These are phyloP conservation scores for Ceratocystis albifundus DNA, from an alignment of 2,329 filamentous ascomycete genomes.

Conservation along the genomic window DNA sequence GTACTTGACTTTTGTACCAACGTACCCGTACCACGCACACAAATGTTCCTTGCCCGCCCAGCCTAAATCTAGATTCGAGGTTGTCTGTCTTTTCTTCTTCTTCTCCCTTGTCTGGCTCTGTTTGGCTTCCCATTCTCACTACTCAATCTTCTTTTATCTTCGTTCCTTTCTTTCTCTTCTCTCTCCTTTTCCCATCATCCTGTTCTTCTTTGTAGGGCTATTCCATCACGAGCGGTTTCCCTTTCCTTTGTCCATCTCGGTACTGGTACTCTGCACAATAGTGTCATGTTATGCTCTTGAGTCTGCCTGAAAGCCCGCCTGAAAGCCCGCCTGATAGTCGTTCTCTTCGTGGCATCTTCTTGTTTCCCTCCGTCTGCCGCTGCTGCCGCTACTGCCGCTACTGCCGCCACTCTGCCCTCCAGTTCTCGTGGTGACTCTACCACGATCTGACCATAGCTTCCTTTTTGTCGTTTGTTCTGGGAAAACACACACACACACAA, in stretches of 20 bases:
- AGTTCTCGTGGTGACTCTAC: background rate
- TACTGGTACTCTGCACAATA: background rate
- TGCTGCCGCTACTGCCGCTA: background rate
- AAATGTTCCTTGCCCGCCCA: background rate
- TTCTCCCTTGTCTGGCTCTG: constrained; percentile 6
- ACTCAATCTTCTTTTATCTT: background rate
- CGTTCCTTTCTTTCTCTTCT: background rate
- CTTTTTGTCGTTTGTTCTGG: background rate
- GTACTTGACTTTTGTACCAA: too few species aligned
- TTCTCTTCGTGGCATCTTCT: background rate
- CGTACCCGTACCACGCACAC: too few species aligned
- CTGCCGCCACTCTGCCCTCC: background rate
- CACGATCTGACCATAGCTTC: constrained; percentile 1
- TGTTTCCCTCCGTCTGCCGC: background rate
- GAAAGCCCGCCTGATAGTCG: background rate
- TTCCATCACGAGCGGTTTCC: background rate
- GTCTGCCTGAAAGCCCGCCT: background rate
- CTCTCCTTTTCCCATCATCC: background rate
- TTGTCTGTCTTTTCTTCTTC: background rate
- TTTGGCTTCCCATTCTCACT: background rate
- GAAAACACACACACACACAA: background rate
- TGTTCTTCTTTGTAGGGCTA: background rate
- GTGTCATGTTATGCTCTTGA: background rate
- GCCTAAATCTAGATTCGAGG: background rate
- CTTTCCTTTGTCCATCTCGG: background rate